phyloP scores from a whole-genome alignment of 1,284 basidiomycete genomes.

The Crucibulum parvulum region DNA sequence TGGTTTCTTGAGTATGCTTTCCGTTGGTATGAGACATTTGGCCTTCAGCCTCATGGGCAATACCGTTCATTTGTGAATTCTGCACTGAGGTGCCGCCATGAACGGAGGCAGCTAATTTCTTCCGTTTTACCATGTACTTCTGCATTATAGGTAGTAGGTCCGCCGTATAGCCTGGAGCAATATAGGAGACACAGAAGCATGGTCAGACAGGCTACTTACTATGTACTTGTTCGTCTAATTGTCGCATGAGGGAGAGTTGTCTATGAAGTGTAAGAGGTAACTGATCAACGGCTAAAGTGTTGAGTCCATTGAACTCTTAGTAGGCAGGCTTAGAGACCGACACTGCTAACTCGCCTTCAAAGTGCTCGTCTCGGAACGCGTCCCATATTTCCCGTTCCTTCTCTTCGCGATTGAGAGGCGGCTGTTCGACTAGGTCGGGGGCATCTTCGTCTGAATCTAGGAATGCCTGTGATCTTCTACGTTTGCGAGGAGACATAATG shows the following conservation, averaged over 20 bases:
- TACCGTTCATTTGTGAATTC: neutral
- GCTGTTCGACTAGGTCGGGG: neutral
- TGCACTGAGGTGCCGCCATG: neutral
- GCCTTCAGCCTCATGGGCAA: too few relatives aligned
- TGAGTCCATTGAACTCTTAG: neutral
- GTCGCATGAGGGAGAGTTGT: conserved; percentile 80
- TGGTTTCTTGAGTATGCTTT: neutral
- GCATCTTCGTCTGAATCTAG: conserved; percentile 35
- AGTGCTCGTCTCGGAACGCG: conserved; percentile 79
- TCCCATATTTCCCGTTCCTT: conserved; percentile 78
- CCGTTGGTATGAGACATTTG: too few relatives aligned
- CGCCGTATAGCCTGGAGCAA: conserved; percentile 42
- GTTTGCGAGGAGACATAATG: conserved; percentile 50
- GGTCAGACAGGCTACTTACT: conserved; percentile 46
- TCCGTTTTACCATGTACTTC: conserved; percentile 49
- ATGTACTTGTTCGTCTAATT: conserved; percentile 80
- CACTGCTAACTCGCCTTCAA: conserved; percentile 58
- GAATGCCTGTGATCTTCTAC: conserved; percentile 52
- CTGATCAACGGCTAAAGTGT: conserved; percentile 77
- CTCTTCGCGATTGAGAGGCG: conserved; percentile 35
- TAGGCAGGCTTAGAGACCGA: conserved; percentile 6
- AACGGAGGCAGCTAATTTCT: conserved; percentile 8
- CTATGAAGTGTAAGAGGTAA: conserved; percentile 86
- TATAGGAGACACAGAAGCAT: neutral
- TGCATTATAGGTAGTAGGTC: conserved; percentile 48